phyloP scores from a whole-genome alignment of 352 stramenopile genomes.

The Globisporangium echinulatum region DNA sequence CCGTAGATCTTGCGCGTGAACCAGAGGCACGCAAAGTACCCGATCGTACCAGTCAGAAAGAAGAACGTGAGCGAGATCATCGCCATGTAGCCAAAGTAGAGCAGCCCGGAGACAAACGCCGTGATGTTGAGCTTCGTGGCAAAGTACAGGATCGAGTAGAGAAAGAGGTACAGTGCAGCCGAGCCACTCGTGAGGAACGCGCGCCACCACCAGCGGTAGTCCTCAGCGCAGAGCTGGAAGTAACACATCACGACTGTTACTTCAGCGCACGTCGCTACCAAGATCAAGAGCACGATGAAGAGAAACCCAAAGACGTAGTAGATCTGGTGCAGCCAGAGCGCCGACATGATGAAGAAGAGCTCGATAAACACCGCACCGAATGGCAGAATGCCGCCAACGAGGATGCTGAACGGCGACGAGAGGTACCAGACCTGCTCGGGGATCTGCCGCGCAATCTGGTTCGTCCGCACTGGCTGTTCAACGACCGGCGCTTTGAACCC shows the following conservation, averaged over 20 bases:
- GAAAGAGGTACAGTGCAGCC: constrained; percentile 96
- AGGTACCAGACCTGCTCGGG: constrained; percentile 96
- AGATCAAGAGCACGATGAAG: constrained; percentile 97
- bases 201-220: constrained; percentile 98
- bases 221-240: constrained; percentile 98
- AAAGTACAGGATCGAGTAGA: constrained; percentile 99
- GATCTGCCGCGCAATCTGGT: constrained; percentile 89
- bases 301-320: constrained; percentile 99
- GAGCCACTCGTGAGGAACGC: constrained; percentile 95
- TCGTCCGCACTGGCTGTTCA: constrained; percentile 87
- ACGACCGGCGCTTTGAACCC: constrained; percentile 87
- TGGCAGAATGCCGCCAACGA: constrained; percentile 96
- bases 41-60: constrained; percentile 95
- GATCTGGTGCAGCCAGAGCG: constrained; percentile 98
- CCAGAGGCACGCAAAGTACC: constrained; percentile 97
- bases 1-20: constrained; percentile 99
- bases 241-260: constrained; percentile 99
- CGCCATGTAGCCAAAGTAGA: constrained; percentile 99
- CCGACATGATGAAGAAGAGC: constrained; percentile 99
- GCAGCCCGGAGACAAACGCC: constrained; percentile 85
- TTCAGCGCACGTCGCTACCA: constrained; percentile 96
- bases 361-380: constrained; percentile 99
- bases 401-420: constrained; percentile 89
- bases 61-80: constrained; percentile 97
- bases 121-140: constrained; percentile 97